phyloP scores from a whole-genome alignment of 1,284 basidiomycete species.

The Salmacisia buchloeana region DNA sequence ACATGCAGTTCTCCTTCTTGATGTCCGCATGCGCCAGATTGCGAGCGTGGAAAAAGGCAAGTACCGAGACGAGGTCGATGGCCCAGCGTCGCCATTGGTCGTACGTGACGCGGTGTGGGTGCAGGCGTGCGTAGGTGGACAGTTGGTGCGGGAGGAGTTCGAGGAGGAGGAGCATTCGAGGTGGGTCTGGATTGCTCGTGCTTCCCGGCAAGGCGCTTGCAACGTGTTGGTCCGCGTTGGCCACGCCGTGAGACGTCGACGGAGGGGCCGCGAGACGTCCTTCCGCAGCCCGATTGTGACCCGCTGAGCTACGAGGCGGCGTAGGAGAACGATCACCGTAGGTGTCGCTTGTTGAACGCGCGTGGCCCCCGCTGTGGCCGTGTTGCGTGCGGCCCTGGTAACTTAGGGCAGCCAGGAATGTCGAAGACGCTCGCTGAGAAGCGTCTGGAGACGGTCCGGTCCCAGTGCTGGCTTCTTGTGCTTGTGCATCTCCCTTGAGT shows the following conservation, averaged over 20 bases:
- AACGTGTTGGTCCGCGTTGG: no score
- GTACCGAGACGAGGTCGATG: constrained; percentile 26
- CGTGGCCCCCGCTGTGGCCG: constrained; percentile 10
- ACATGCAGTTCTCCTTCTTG: constrained; percentile 47
- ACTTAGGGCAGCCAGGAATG: not conserved
- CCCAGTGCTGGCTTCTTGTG: not conserved
- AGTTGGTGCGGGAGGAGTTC: constrained; percentile 43
- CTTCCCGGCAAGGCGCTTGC: no score
- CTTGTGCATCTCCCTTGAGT: not conserved
- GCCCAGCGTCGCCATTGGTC: constrained; percentile 43
- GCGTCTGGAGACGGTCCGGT: not conserved
- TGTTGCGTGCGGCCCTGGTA: no score
- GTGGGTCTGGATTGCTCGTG: constrained; percentile 19
- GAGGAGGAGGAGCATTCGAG: constrained; percentile 43
- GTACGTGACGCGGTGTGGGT: constrained; percentile 27
- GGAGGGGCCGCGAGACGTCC: not conserved
- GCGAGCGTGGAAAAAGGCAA: constrained; percentile 38
- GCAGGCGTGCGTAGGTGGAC: constrained; percentile 22
- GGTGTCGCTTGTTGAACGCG: constrained; percentile 27
- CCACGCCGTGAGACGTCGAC: not conserved
- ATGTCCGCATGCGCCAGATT: constrained; percentile 47
- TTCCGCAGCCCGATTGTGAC: not conserved
- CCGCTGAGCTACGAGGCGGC: not conserved
- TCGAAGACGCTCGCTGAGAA: no score
- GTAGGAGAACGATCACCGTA: not conserved